phyloP scores from a whole-genome alignment of 148 eudicot species.

The Cornus controversa region DNA sequence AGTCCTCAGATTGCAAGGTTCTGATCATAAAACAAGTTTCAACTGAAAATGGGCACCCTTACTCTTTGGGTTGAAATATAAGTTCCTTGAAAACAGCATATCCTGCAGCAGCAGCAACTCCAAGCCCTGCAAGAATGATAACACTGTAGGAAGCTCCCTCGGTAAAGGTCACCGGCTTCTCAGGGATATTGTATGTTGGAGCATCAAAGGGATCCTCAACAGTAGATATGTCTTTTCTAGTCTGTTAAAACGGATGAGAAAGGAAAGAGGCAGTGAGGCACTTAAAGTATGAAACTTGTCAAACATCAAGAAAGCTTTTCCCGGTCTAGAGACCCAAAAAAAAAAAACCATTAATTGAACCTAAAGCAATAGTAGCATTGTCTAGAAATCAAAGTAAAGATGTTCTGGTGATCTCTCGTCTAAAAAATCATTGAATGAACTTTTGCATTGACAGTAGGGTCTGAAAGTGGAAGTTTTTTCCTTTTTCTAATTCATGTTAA shows the following conservation, averaged over 20 bases:
- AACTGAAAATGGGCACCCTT: slow-evolving; percentile 15
- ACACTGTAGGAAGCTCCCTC: slow-evolving; percentile 88
- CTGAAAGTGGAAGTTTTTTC: neutral
- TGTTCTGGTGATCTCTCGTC: neutral
- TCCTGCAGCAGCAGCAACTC: slow-evolving; percentile 73
- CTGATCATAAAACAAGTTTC: neutral
- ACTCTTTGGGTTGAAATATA: slow-evolving; percentile 94
- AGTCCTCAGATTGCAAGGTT: neutral
- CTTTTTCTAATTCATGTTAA: neutral
- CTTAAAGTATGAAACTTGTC: neutral
- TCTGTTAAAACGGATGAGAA: slow-evolving; percentile 36
- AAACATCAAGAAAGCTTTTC: neutral
- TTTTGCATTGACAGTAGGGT: neutral
- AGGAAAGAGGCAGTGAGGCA: slow-evolving; percentile 10
- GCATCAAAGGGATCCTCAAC: slow-evolving; percentile 94
- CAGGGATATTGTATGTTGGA: slow-evolving; percentile 94
- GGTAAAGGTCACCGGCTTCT: slow-evolving; percentile 86
- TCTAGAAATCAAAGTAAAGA: neutral
- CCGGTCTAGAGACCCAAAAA: too few relatives aligned
- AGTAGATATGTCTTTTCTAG: slow-evolving; percentile 59
- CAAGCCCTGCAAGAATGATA: slow-evolving; percentile 87
- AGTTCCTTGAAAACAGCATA: slow-evolving; percentile 89
- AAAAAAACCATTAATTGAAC: neutral
- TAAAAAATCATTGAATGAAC: neutral
- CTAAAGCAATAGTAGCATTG: neutral